Evolutionary conservation across 1,139 yeast genomes (phyloP).

Genomic region (Yamadazyma conglobata): DNA sequence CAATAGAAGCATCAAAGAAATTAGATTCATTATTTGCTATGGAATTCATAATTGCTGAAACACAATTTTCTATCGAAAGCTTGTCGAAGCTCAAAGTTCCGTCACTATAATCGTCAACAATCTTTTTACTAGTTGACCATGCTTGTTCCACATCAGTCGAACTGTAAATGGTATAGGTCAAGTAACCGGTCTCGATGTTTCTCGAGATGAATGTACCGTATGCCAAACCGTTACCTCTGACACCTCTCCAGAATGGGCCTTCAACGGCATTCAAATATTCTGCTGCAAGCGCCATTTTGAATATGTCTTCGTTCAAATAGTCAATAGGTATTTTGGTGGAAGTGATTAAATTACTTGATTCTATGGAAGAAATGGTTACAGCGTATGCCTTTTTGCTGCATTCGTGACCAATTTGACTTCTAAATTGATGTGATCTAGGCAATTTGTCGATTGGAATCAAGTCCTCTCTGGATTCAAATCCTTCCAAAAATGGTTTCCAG

Average conservation of each 20-base stretch:
- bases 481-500: slow-evolving; percentile 51
- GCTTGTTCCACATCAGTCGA: slow-evolving; percentile 83
- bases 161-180: slow-evolving; percentile 68
- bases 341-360: slow-evolving; percentile 71
- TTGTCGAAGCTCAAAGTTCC: slow-evolving; percentile 56
- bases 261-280: slow-evolving; percentile 84
- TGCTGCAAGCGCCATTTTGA: slow-evolving; percentile 68
- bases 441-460: slow-evolving; percentile 18
- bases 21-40: slow-evolving; percentile 67
- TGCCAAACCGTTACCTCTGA: slow-evolving; percentile 93
- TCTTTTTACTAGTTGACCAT: slow-evolving; percentile 60
- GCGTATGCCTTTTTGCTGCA: slow-evolving; percentile 59
- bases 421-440: slow-evolving; percentile 55
- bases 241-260: slow-evolving; percentile 97
- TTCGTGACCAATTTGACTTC: slow-evolving; percentile 53
- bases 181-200: slow-evolving; percentile 62
- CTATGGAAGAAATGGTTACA: slow-evolving; percentile 80
- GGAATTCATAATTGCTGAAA: slow-evolving; percentile 68
- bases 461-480: slow-evolving; percentile 9
- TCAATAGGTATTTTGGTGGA: slow-evolving; percentile 62
- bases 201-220: slow-evolving; percentile 74
- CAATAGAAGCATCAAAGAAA: slow-evolving; percentile 57
- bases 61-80: slow-evolving; percentile 63
- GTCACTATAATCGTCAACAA: slow-evolving; percentile 58
- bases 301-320: slow-evolving; percentile 63